Evolutionary conservation across 352 stramenopile genomes (phyloP), one percentile per base, ranked within the genome.

Genomic region (Globisporangium mamillatum): DNA sequence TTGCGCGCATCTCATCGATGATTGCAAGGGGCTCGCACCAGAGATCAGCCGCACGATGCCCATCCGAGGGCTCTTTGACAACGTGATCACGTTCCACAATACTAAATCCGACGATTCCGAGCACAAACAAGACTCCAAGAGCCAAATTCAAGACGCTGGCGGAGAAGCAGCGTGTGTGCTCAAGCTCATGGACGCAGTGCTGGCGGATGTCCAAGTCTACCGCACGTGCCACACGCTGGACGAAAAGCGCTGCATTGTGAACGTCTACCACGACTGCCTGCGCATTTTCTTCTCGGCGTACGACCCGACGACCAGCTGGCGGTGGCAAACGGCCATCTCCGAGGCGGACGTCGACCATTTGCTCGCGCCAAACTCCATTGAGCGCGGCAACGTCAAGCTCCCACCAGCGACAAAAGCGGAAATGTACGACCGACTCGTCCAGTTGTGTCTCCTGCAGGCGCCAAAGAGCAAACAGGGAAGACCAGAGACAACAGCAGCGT

Each of bases 271-370:
- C 53, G 86, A 95, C 66, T 93, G 82, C 56, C 70, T 80, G 58
- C 78, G 80, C 38, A 70, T 93, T 27, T 95, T 80, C 56, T 84
- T 90, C 38, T 89, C 67, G 25, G 84, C 74, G 4, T 95, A 95
- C 70, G 82, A 90, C 7, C 86, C 88, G 0, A 65, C 63, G 1
- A 79, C 75, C 5, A 80, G 78, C 50, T 79, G 74, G 27, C 64
- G 76, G 7, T 93, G 86, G 85, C 75, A 87, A 34, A 76, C 75
- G 3, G 69, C 75, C 5, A 76, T 95, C 20, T 69, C 70, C 0
- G 84, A 95, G 54, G 59, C 80, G 7, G 69, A 91, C 5, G 77
- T 94, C 25, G 78, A 93, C 61, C 61, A 60, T 3, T 59, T 95
- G 7, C 71, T 95, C 4, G 77, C 82, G 3, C 88, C 88, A 0